These are phyloP conservation scores for Aspergillus spinulosporus DNA, from an alignment of 2,329 filamentous ascomycete species.

Conservation along the genomic window DNA sequence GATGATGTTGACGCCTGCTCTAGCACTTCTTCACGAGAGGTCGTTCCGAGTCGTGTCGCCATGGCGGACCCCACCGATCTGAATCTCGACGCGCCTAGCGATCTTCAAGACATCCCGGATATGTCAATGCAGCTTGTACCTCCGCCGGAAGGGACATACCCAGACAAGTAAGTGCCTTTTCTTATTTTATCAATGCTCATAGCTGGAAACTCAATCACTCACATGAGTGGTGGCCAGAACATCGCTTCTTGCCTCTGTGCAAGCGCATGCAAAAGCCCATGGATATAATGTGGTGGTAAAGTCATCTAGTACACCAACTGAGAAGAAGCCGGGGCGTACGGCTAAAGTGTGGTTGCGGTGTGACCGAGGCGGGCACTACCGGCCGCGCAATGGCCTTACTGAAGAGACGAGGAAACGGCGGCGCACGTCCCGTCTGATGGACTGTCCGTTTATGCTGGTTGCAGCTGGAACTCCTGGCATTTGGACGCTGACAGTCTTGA, in stretches of 20 bases:
- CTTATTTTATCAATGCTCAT: background rate
- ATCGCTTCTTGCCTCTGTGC: constrained; percentile 42
- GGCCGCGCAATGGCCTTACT: constrained; percentile 46
- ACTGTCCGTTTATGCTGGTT: constrained; percentile 48
- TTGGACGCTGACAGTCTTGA: constrained; percentile 45
- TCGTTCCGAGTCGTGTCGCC: constrained; percentile 22
- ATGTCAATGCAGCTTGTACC: constrained; percentile 44
- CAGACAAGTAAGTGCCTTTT: constrained; percentile 39
- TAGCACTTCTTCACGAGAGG: constrained; percentile 21
- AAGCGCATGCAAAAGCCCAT: constrained; percentile 44
- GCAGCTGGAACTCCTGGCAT: constrained; percentile 46
- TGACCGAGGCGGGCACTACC: constrained; percentile 48
- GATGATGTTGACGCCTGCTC: constrained; percentile 24
- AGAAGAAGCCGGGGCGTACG: constrained; percentile 47
- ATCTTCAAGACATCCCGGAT: constrained; percentile 48
- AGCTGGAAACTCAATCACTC: constrained; percentile 9
- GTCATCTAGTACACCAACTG: constrained; percentile 48
- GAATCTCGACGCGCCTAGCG: constrained; percentile 47
- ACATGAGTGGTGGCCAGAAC: constrained; percentile 23
- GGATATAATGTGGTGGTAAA: constrained; percentile 49
- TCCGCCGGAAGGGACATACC: constrained; percentile 46
- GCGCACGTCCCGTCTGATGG: constrained; percentile 46
- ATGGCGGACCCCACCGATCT: constrained; percentile 47
- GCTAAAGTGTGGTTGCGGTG: constrained; percentile 49
- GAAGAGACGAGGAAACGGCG: constrained; percentile 48